These are phyloP conservation scores for Chamaecyparis obtusa DNA, from an alignment of 75 land plant species.

Conservation along the genomic window DNA sequence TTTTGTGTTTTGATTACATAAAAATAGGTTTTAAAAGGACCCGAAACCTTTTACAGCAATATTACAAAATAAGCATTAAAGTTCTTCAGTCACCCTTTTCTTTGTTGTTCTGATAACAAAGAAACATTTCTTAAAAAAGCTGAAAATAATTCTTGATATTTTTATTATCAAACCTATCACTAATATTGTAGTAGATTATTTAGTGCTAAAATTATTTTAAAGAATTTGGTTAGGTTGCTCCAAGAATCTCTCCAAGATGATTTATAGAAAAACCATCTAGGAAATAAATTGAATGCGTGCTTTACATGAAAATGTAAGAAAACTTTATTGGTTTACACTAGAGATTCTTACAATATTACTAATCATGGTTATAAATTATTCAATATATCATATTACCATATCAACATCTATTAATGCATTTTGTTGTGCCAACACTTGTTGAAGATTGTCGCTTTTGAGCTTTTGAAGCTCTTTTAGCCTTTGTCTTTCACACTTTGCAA, in stretches of 20 bases:
- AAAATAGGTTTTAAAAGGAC: too few relatives aligned
- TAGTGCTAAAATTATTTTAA: background rate
- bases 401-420: conserved; percentile 93
- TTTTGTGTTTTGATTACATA: too few relatives aligned
- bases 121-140: background rate
- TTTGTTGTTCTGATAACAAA: conserved; percentile 62
- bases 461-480: conserved; percentile 79
- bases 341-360: background rate
- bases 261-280: background rate
- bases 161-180: background rate
- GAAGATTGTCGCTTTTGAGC: conserved; percentile 75
- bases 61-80: too few relatives aligned
- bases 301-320: background rate
- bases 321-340: background rate
- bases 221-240: too few relatives aligned
- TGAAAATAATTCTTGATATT: background rate
- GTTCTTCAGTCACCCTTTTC: conserved; percentile 84
- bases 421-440: conserved; percentile 68
- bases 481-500: conserved; percentile 71
- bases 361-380: background rate
- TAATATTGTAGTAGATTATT: background rate
- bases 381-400: conserved; percentile 48
- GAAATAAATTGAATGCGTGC: background rate
- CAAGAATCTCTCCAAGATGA: too few relatives aligned
- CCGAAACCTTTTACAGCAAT: too few relatives aligned